Conservation (phyloP, 192 early-diverging fungal genomes). For the Obelidium mucronatum region DNA sequence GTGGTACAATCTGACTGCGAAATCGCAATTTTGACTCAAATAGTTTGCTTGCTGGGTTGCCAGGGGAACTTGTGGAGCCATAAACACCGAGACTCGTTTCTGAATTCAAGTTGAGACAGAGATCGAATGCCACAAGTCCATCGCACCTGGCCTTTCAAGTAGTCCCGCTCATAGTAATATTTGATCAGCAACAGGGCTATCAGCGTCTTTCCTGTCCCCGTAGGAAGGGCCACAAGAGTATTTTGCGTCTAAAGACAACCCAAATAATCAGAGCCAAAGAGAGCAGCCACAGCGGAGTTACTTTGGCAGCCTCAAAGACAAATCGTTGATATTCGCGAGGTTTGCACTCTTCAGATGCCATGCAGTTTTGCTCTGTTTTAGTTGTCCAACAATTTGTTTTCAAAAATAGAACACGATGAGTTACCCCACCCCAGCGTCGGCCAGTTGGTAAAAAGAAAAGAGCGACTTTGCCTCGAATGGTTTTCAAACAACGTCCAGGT, state of each 20-base stretch:
- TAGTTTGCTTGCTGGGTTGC: conserved; percentile 86
- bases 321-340: conserved; percentile 27
- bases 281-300: not conserved
- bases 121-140: not conserved
- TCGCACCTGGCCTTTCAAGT: not conserved
- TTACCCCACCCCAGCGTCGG: no score
- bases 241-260: conserved; percentile 60
- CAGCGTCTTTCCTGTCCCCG: conserved; percentile 95
- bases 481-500: no score
- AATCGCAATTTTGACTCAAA: conserved; percentile 71
- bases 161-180: conserved; percentile 52
- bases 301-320: conserved; percentile 28
- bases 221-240: conserved; percentile 89
- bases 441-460: no score
- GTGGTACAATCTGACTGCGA: conserved; percentile 67
- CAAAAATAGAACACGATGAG: no score
- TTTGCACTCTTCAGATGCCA: no score
- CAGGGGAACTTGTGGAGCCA: conserved; percentile 88
- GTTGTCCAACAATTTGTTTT: no score
- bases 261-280: not conserved
- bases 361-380: no score
- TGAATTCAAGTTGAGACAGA: not conserved
- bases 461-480: no score
- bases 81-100: conserved; percentile 59
- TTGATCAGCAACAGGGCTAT: conserved; percentile 89